These are phyloP conservation scores for Boletellus sp. DNA, from an alignment of 768 basidiomycete species.

Conservation along the genomic window DNA sequence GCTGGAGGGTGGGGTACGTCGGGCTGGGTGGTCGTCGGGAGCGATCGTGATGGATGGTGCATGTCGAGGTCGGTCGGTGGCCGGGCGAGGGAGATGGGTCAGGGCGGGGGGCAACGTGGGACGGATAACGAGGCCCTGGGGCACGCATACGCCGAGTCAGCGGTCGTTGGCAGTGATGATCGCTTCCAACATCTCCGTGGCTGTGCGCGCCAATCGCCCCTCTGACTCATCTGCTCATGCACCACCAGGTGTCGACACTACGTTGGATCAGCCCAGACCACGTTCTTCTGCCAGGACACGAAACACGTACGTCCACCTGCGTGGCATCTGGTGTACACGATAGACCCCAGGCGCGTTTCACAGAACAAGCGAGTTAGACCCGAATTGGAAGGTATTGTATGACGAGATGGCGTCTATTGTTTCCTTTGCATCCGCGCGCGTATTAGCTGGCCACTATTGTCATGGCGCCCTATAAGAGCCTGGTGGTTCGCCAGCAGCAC, in stretches of 20 bases:
- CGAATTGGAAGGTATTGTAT: conserved; percentile 22
- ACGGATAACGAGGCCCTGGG: background rate
- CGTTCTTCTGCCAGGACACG: too few species aligned
- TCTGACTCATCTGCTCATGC: background rate
- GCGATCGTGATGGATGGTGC: conserved; percentile 17
- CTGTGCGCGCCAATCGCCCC: background rate
- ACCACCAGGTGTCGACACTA: background rate
- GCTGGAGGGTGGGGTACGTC: background rate
- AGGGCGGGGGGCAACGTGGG: conserved; percentile 6
- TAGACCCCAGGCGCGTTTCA: too few species aligned
- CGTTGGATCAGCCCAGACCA: background rate
- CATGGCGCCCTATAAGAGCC: conserved; percentile 19
- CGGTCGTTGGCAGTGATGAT: conserved; percentile 1
- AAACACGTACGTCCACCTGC: too few species aligned
- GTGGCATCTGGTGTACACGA: too few species aligned
- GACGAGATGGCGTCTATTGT: conserved; percentile 13
- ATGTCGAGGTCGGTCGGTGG: background rate
- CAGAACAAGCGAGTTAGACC: too few species aligned
- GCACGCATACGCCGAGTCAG: conserved; percentile 10
- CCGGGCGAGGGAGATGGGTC: too few species aligned
- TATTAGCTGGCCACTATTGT: conserved; percentile 15
- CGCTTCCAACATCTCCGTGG: background rate
- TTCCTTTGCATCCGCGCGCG: background rate
- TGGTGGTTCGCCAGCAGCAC: background rate
- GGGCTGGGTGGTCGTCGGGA: conserved; percentile 4